Base-by-base conservation (phyloP, 371 early-diverging fungal genomes). In the Mucor piriformis region DNA sequence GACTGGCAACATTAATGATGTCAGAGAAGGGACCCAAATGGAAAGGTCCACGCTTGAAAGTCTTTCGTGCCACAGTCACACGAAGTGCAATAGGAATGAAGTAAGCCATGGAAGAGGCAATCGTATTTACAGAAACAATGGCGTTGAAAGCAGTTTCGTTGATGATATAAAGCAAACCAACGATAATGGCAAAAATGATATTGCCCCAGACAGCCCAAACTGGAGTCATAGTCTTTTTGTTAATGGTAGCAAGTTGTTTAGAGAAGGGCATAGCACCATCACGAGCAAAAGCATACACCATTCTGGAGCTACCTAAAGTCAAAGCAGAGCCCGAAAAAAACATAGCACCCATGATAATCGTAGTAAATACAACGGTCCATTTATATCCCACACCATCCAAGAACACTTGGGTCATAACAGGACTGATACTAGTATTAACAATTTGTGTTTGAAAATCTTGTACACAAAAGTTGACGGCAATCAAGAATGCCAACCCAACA, bases 281-380 rank as follows among this genome's bases (percentile, higher is more conserved):
- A 20, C 92, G 75, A 33, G 90, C 79, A 67, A 91, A 88, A 15
- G 91, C 90, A 59, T 84, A 91, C 23, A 88, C 82, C 84, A 86
- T 87, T 33, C 91, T 76, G 3, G 82, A 83, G 54, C 83, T 85
- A 67, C 83, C 78, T 10, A 79, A 70, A 16, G 79, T 69, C 24
- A 75, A 77, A 24, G 78, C 79, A 44, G 72, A 74, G 5, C 82
- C 79, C 15, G 78, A 78, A 60, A 85, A 83, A 67, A 82, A 82
- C 67, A 77, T 80, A 25, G 83, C 86, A 33, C 81, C 69, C 68
- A 84, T 66, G 34, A 82, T 63, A 42, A 85, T 79, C 2, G 70
- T 64, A 33, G 82, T 72, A 57, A 83, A 67, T 24, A 83, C 70
- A 3, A 81, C 57, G 7, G 85, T 82, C 43, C 78, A 71, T 15